Base-by-base conservation (phyloP, 2,329 filamentous ascomycete species). In the Diatrype stigma region DNA sequence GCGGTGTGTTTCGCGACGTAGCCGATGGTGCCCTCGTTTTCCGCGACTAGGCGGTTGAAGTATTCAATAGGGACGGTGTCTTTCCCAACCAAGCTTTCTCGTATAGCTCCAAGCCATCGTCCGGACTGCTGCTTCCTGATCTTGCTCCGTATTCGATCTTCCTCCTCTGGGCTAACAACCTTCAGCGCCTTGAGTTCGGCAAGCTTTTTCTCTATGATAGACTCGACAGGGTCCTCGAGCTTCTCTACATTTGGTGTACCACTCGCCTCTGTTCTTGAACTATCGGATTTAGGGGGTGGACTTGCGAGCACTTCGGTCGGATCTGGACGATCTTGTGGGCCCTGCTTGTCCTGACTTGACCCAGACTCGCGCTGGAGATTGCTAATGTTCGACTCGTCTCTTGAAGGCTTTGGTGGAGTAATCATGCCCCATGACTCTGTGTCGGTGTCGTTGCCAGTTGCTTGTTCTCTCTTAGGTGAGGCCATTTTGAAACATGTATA, bases 41-140 rank as follows among this genome's bases (percentile, higher is more conserved):
- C 54, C 5, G 50, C 51, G 3, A 51, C 56, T 16, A 65, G 49
- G 6, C 58, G 58, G 44, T 64, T 63, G 40, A 62, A 64, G 37
- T 51, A 53, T 4, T 53, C 54, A 2, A 63, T 58, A 3, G 60
- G 58, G 4, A 60, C 57, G 2, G 40, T 12, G 1, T 48, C 45
- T 34, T 57, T 45, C 1, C 57, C 58, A 0, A 45, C 51, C 1
- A 61, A 49, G 16, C 52, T 5, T 4, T 30, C 4, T 22, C 58
- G 62, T 2, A 57, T 23, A 22, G 48, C 50, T 5, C 58, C 53
- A 10, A 63, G 51, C 60, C 59, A 64, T 3, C 40, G 50, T 1
- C 56, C 54, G 14, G 46, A 48, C 17, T 53, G 48, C 5, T 59
- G 19, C 8, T 42, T 17, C 12, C 51, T 51, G 1, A 56, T 52